Conservation (phyloP, 805 yeast genomes). For the Brettanomyces custersianus region DNA sequence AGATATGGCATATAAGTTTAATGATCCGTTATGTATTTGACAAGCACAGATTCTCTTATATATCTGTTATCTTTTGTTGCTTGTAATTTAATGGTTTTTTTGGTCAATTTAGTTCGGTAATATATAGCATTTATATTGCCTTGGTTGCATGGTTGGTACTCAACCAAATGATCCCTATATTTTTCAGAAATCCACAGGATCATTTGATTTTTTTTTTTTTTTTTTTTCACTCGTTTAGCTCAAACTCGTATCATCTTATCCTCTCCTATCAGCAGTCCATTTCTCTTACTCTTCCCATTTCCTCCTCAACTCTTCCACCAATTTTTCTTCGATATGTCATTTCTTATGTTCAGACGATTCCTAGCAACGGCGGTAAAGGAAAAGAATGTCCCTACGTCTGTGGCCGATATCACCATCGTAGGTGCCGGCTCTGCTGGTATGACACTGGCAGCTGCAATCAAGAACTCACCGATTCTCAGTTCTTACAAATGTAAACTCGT, state of each 20-base stretch:
- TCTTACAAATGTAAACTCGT: constrained; percentile 57
- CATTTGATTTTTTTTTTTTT: not conserved
- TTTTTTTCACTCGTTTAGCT: not conserved
- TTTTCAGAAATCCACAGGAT: too few relatives aligned
- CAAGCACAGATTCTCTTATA: too few relatives aligned
- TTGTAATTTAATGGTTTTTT: too few relatives aligned
- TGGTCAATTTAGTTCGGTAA: too few relatives aligned
- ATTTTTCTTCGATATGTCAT: not conserved
- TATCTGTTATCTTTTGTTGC: too few relatives aligned
- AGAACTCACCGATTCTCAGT: constrained; percentile 53
- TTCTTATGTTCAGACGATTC: constrained; percentile 16
- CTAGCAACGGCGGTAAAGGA: constrained; percentile 17
- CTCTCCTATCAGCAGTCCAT: not conserved
- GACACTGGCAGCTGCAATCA: constrained; percentile 74
- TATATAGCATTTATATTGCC: too few relatives aligned
- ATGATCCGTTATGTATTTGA: too few relatives aligned
- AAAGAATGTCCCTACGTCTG: not conserved
- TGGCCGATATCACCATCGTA: constrained; percentile 69
- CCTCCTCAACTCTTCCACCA: not conserved
- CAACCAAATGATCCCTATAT: too few relatives aligned
- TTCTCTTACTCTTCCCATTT: not conserved
- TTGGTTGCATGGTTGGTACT: too few relatives aligned
- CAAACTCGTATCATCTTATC: not conserved
- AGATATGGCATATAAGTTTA: too few relatives aligned
- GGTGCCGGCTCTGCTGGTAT: constrained; percentile 99